These are phyloP conservation scores for Phytophthora agathidicida DNA, from an alignment of 352 stramenopile species.

Conservation along the genomic window DNA sequence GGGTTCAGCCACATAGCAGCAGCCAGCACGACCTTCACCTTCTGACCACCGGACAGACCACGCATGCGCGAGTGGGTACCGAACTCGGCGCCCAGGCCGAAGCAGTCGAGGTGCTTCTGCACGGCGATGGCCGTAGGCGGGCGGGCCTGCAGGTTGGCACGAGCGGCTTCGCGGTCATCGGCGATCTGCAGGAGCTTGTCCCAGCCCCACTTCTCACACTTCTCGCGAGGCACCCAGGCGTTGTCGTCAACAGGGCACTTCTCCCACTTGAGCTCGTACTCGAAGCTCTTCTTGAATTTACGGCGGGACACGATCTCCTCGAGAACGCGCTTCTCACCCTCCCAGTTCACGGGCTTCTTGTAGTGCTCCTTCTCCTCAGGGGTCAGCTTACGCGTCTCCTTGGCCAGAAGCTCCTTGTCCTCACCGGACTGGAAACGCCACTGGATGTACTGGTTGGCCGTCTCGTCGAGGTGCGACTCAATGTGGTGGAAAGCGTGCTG, in stretches of 20 bases:
- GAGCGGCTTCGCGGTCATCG: slow-evolving; percentile 94
- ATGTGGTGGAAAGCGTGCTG: slow-evolving; percentile 99
- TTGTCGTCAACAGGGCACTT: slow-evolving; percentile 95
- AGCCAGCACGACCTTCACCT: slow-evolving; percentile 98
- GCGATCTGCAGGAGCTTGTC: slow-evolving; percentile 97
- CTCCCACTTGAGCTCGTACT: slow-evolving; percentile 98
- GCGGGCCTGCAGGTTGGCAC: slow-evolving; percentile 92
- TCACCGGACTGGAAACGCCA: slow-evolving; percentile 95
- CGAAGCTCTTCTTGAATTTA: slow-evolving; percentile 95
- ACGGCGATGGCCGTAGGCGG: slow-evolving; percentile 95
- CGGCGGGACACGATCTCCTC: slow-evolving; percentile 92
- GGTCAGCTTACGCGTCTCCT: slow-evolving; percentile 91
- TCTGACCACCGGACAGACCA: slow-evolving; percentile 97
- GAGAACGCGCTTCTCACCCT: slow-evolving; percentile 90
- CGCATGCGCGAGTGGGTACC: slow-evolving; percentile 98
- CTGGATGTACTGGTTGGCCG: slow-evolving; percentile 97
- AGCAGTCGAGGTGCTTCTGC: slow-evolving; percentile 97
- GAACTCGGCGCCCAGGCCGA: slow-evolving; percentile 96
- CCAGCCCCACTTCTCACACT: slow-evolving; percentile 97
- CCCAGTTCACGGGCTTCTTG: slow-evolving; percentile 95
- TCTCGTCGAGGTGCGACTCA: slow-evolving; percentile 96
- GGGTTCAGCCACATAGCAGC: slow-evolving; percentile 97
- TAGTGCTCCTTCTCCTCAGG: slow-evolving; percentile 94
- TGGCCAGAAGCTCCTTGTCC: slow-evolving; percentile 92
- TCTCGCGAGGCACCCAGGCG: slow-evolving; percentile 94